These are phyloP conservation scores for Huntiella abstrusa DNA, from an alignment of 2,329 filamentous ascomycete species.

Conservation along the genomic window DNA sequence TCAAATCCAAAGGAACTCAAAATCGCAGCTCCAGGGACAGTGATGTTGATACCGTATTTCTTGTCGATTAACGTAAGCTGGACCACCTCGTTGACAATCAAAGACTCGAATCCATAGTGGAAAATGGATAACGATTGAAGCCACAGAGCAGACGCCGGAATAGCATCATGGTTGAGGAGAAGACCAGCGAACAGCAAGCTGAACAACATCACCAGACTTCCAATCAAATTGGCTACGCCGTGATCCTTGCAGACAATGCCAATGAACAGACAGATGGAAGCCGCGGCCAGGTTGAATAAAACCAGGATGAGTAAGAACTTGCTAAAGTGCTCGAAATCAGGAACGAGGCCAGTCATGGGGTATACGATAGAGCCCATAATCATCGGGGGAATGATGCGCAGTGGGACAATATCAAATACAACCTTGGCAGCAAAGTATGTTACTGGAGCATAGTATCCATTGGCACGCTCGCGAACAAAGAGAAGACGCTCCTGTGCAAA, in stretches of 20 bases:
- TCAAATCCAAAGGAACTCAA: conserved; percentile 90
- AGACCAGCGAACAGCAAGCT: conserved; percentile 87
- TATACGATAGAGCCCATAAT: conserved; percentile 94
- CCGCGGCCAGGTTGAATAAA: conserved; percentile 87
- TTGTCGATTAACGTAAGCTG: conserved; percentile 78
- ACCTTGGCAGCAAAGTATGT: conserved; percentile 93
- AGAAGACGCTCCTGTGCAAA: conserved; percentile 81
- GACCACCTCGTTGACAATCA: conserved; percentile 42
- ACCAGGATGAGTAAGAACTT: conserved; percentile 84
- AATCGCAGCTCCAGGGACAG: conserved; percentile 85
- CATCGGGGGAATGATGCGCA: conserved; percentile 85
- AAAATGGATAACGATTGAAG: conserved; percentile 89
- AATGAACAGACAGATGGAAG: conserved; percentile 86
- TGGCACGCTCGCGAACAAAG: conserved; percentile 84
- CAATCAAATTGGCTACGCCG: conserved; percentile 81
- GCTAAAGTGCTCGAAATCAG: conserved; percentile 67
- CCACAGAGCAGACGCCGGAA: conserved; percentile 72
- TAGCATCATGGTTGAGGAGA: conserved; percentile 83
- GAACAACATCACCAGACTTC: conserved; percentile 93
- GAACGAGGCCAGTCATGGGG: conserved; percentile 86
- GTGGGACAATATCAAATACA: conserved; percentile 90
- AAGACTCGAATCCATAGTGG: conserved; percentile 15
- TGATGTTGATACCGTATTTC: conserved; percentile 92
- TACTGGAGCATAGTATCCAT: conserved; percentile 86
- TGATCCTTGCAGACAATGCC: conserved; percentile 86